phyloP scores from a whole-genome alignment of 495 filamentous ascomycete species.

The Neurospora sp. region DNA sequence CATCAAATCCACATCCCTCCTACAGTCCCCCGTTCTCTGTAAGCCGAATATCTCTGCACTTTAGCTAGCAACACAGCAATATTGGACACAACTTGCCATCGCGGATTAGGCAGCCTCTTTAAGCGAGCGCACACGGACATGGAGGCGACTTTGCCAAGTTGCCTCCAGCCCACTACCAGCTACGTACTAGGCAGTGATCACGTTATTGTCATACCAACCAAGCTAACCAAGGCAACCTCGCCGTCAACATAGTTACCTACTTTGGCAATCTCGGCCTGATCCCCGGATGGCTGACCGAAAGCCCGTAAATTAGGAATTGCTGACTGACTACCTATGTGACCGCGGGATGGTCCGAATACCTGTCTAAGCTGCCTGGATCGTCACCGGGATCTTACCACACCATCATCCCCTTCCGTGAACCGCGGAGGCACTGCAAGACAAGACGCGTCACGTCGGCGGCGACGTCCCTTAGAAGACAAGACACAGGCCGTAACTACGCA shows the following conservation, averaged over 20 bases:
- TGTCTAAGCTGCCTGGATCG: neutral
- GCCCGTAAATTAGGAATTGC: neutral
- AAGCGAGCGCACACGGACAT: neutral
- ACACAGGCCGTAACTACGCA: neutral
- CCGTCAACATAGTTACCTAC: neutral
- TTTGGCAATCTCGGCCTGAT: neutral
- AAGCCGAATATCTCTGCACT: neutral
- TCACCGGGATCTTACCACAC: neutral
- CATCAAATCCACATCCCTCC: neutral
- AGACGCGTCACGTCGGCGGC: neutral
- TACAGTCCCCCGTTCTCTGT: neutral
- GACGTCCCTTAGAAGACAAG: neutral
- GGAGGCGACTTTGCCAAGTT: neutral
- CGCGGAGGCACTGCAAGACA: neutral
- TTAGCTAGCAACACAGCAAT: neutral
- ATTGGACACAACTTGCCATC: neutral
- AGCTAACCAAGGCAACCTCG: neutral
- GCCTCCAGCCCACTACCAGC: neutral
- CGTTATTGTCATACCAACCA: neutral
- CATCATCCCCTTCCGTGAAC: neutral
- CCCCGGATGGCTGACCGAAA: neutral
- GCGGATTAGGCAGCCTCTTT: neutral
- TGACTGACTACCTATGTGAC: neutral
- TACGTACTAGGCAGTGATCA: neutral
- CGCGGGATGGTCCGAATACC: neutral